Evolutionary conservation across 495 filamentous ascomycete genomes (phyloP).

Genomic region (Neurospora sp.): DNA sequence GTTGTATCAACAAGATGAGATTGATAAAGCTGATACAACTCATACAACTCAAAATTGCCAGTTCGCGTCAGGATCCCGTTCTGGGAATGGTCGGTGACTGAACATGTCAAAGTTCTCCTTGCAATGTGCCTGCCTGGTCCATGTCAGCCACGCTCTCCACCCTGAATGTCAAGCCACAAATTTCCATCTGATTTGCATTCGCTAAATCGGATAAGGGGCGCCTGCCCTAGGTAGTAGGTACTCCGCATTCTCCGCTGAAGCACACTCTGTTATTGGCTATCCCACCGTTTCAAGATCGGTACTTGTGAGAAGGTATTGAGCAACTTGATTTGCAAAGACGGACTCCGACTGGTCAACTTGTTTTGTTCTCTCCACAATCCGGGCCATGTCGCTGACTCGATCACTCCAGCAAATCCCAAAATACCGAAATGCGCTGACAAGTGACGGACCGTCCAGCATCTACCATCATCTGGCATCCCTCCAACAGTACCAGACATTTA

Average conservation of each 20-base stretch:
- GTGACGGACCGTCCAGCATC: not conserved
- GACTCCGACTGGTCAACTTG: not conserved
- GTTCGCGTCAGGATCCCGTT: not conserved
- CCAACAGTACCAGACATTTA: not conserved
- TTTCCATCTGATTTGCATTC: not conserved
- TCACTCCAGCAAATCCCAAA: not conserved
- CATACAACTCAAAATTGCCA: not conserved
- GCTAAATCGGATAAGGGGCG: no score
- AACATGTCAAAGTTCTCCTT: no score
- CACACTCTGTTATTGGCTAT: not conserved
- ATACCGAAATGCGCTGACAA: not conserved
- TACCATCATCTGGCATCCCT: not conserved
- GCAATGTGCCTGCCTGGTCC: not conserved
- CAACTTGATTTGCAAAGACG: not conserved
- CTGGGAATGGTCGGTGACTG: not conserved
- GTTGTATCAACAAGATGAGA: not conserved
- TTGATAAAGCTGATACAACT: not conserved
- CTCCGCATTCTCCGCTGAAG: not conserved
- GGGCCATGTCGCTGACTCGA: not conserved
- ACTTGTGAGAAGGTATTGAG: not conserved
- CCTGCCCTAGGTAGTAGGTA: not conserved
- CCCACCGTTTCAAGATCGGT: not conserved
- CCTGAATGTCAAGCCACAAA: not conserved
- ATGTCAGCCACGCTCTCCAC: not conserved
- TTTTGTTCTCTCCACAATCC: not conserved